Percentiles rank a stretch among this genome's conserved stretches.
Conservation (phyloP, 1,284 basidiomycete species). For the Cutaneotrichosporon cavernicola region DNA sequence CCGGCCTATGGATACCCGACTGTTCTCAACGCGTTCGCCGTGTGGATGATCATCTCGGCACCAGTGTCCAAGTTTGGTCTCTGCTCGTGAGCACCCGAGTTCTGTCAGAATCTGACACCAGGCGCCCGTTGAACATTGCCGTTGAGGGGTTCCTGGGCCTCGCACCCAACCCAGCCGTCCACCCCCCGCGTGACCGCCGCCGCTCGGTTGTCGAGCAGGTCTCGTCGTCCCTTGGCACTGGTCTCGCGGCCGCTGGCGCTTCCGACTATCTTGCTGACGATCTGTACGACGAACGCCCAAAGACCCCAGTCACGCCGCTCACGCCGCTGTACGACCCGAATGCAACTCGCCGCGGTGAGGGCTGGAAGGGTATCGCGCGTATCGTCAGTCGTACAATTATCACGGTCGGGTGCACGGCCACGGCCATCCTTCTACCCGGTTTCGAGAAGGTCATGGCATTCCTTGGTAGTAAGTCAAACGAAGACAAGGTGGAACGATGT, state of each 20-base stretch:
- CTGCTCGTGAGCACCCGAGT: slow-evolving; percentile 55
- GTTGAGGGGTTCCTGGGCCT: slow-evolving; percentile 72
- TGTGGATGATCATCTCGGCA: slow-evolving; percentile 88
- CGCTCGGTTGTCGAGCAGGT: slow-evolving; percentile 9
- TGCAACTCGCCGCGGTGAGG: slow-evolving; percentile 13
- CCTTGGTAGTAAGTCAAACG: slow-evolving; percentile 59
- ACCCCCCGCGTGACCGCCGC: slow-evolving; percentile 7
- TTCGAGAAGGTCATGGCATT: slow-evolving; percentile 81
- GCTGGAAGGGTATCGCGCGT: slow-evolving; percentile 30
- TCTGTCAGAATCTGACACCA: background rate
- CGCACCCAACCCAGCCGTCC: slow-evolving; percentile 45
- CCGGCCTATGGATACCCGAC: slow-evolving; percentile 71
- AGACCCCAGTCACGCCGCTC: slow-evolving; percentile 9
- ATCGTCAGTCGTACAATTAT: slow-evolving; percentile 41
- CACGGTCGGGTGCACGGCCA: slow-evolving; percentile 37
- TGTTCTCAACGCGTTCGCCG: slow-evolving; percentile 68
- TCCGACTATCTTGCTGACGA: slow-evolving; percentile 21
- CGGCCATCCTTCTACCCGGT: slow-evolving; percentile 46
- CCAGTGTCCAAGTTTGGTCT: slow-evolving; percentile 88
- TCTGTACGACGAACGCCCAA: slow-evolving; percentile 4
- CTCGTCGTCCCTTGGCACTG: slow-evolving; percentile 16
- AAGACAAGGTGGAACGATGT: background rate
- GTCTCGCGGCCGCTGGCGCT: slow-evolving; percentile 16
- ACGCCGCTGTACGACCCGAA: slow-evolving; percentile 1
- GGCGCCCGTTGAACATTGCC: slow-evolving; percentile 77